Percentiles rank a stretch among this genome's conserved stretches.
phyloP scores from a whole-genome alignment of 2,329 filamentous ascomycete genomes.

The Verticillium dahliae region DNA sequence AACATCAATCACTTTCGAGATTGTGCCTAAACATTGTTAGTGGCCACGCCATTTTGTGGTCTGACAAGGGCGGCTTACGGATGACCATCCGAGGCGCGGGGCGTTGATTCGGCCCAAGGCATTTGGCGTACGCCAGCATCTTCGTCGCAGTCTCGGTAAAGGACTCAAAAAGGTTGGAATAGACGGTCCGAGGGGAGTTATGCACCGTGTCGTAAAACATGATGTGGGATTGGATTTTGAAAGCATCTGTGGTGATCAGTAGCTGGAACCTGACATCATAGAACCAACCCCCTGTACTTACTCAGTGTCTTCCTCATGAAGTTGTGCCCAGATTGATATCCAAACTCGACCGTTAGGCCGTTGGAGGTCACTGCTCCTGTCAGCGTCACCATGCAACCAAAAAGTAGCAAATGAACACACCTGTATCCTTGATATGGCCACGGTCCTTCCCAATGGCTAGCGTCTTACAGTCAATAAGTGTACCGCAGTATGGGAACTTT shows the following conservation, averaged over 20 bases:
- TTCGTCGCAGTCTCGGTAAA: conserved; percentile 77
- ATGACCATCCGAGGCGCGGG: conserved; percentile 55
- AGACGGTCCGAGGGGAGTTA: conserved; percentile 63
- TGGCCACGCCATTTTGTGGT: neutral
- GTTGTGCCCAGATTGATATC: conserved; percentile 63
- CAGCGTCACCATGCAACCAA: neutral
- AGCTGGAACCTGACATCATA: neutral
- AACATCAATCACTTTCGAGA: conserved; percentile 59
- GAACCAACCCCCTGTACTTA: conserved; percentile 24
- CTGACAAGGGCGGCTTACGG: conserved; percentile 36
- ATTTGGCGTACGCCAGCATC: conserved; percentile 55
- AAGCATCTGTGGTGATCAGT: conserved; percentile 39
- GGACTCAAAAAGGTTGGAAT: conserved; percentile 67
- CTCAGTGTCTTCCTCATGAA: conserved; percentile 76
- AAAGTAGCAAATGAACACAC: conserved; percentile 30
- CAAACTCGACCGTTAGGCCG: conserved; percentile 72
- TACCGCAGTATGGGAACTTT: conserved; percentile 86
- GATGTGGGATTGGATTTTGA: conserved; percentile 78
- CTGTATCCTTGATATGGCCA: conserved; percentile 40
- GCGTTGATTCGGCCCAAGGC: conserved; percentile 49
- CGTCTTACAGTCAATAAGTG: conserved; percentile 65
- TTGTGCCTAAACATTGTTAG: conserved; percentile 43
- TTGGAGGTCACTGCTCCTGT: conserved; percentile 49
- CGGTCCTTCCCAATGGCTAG: conserved; percentile 69
- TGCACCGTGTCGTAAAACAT: conserved; percentile 79